phyloP scores from a whole-genome alignment of 768 basidiomycete genomes.

The Psilocybe subaeruginosa region DNA sequence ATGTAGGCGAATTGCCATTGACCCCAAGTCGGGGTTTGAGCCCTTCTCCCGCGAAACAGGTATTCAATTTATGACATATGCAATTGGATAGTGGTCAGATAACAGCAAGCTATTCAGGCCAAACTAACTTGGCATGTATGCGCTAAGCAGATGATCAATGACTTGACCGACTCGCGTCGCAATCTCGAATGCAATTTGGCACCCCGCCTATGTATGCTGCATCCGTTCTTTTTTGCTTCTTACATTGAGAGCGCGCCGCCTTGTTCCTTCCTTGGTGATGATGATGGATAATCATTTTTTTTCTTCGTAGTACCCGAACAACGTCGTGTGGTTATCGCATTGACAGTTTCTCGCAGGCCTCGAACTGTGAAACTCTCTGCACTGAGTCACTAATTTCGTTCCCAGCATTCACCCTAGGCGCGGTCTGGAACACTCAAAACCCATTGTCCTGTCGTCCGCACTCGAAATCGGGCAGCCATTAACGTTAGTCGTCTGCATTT shows the following conservation, averaged over 20 bases:
- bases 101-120: background rate
- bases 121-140: background rate
- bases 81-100: background rate
- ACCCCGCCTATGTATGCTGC: conserved; percentile 5
- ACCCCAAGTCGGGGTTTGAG: background rate
- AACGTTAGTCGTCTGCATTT: background rate
- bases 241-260: background rate
- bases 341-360: conserved; percentile 5
- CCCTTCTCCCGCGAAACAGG: conserved; percentile 20
- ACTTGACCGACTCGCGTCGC: conserved; percentile 4
- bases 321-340: background rate
- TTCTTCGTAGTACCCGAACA: background rate
- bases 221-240: background rate
- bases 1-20: background rate
- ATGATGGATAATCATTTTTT: background rate
- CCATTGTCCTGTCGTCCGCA: background rate
- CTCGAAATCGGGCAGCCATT: background rate
- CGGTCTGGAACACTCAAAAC: background rate
- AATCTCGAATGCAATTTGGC: background rate
- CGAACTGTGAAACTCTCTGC: background rate
- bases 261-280: background rate
- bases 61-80: conserved; percentile 4
- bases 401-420: background rate
- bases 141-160: background rate
- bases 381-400: background rate